These are phyloP conservation scores for Coleophoma cylindrospora DNA, from an alignment of 2,329 filamentous ascomycete species.

Conservation along the genomic window DNA sequence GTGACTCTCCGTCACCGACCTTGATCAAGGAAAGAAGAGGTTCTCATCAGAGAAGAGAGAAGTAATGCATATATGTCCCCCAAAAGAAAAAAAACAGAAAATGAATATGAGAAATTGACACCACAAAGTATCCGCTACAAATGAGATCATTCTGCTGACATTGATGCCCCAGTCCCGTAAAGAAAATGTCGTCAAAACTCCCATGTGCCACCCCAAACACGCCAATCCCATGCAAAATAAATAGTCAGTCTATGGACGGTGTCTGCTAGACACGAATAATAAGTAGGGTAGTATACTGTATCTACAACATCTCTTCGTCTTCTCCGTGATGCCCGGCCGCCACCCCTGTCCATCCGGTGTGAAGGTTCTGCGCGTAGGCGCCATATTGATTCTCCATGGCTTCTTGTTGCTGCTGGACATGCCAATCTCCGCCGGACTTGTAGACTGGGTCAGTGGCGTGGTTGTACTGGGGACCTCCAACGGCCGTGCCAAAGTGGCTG, in stretches of 20 bases:
- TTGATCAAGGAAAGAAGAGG: neutral
- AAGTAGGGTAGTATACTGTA: constrained; percentile 13
- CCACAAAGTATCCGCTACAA: neutral
- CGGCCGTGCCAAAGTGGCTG: constrained; percentile 36
- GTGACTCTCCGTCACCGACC: too few species aligned
- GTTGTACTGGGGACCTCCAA: constrained; percentile 39
- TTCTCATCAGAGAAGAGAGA: neutral
- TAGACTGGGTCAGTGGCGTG: constrained; percentile 68
- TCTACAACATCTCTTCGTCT: constrained; percentile 29
- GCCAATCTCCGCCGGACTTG: constrained; percentile 19
- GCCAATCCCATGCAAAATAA: neutral
- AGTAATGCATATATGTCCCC: neutral
- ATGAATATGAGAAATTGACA: neutral
- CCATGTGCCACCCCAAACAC: neutral
- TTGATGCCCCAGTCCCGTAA: too few species aligned
- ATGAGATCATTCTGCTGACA: neutral
- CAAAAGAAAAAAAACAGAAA: neutral
- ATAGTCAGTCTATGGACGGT: constrained; percentile 5
- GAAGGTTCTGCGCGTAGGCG: constrained; percentile 15
- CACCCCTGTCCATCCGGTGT: constrained; percentile 12
- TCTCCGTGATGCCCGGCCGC: constrained; percentile 14
- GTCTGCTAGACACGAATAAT: neutral
- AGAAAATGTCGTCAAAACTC: too few species aligned
- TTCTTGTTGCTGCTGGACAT: constrained; percentile 18
- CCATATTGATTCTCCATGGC: constrained; percentile 27